Conservation (phyloP, 2,329 filamentous ascomycete genomes). For the Fusarium neocosmosporiellum region DNA sequence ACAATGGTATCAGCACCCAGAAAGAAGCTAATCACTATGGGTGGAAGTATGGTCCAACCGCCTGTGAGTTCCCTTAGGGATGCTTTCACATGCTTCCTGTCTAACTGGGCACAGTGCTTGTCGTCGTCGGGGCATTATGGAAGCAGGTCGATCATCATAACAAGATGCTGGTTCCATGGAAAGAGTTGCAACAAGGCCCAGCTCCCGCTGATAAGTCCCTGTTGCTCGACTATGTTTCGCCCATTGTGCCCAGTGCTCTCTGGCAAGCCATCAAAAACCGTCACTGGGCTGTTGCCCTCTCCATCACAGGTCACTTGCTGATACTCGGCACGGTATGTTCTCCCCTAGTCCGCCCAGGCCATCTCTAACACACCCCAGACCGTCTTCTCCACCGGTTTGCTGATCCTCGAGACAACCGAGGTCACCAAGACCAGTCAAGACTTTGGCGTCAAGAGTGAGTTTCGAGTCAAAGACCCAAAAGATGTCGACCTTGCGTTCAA, state of each 20-base stretch:
- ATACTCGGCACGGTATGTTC: conserved; percentile 43
- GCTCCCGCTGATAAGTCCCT: conserved; percentile 33
- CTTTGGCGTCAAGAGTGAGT: conserved; percentile 26
- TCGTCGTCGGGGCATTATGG: conserved; percentile 43
- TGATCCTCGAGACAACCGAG: conserved; percentile 43
- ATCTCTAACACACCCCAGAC: conserved; percentile 23
- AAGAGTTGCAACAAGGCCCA: conserved; percentile 36
- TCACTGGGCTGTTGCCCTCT: conserved; percentile 39
- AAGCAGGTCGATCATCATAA: conserved; percentile 46
- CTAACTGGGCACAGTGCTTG: conserved; percentile 33
- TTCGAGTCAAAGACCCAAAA: conserved; percentile 20
- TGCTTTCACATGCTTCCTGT: not conserved
- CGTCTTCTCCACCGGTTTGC: conserved; percentile 46
- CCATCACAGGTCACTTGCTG: conserved; percentile 40
- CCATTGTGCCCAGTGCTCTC: conserved; percentile 37
- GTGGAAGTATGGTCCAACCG: conserved; percentile 41
- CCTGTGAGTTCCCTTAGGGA: conserved; percentile 20
- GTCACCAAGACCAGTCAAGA: conserved; percentile 31
- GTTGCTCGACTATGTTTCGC: conserved; percentile 47
- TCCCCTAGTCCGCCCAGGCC: not conserved
- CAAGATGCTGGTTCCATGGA: conserved; percentile 45
- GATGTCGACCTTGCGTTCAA: conserved; percentile 7
- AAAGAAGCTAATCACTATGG: conserved; percentile 35
- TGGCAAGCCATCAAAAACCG: conserved; percentile 39
- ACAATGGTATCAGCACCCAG: conserved; percentile 34